Evolutionary conservation across 1,284 basidiomycete species (phyloP), one percentile per base, ranked within the genome.

Genomic region (Phellopilus nigrolimitatus): DNA sequence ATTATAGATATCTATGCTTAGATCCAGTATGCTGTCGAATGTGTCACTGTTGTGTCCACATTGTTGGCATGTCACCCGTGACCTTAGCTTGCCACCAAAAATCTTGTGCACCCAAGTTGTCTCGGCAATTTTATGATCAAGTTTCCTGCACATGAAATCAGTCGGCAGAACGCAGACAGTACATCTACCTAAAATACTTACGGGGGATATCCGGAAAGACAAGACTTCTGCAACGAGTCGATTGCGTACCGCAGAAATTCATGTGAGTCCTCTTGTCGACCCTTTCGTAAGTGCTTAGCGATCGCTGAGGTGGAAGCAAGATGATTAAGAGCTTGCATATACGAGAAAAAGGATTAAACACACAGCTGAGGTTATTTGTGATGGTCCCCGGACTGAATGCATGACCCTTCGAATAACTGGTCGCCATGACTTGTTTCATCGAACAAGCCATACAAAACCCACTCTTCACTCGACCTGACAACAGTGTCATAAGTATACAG

Each of bases 261-360:
- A 67, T 99, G 97, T 3, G 95, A 87, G 66, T 99, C 97, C 66
- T 99, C 97, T 68, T 99, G 97, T 57, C 93, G 74, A n/a, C 91
- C 92, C 65, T 74, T 79, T 45, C 86, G 82, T 76, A 99, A 84
- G 58, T 92, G 87, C 66, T 93, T 94, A 12, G 94, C 94, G 59
- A 99, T 95, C 9, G 76, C 92, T 95, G n/a, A n/a, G n/a, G n/a
- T n/a, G n/a, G n/a, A n/a, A 33, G 19, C 22, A 12, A 36, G 36
- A 25, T n/a, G 46, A 21, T n/a, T 41, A 42, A 47, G 49, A 31
- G 19, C 10, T 15, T 19, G 50, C 49, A 17, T 49, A 28, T 6
- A 33, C 12, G n/a, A 9, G 19, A 46, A 34, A 30, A 38, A 19
- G 17, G 33, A n/a, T n/a, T 13, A 33, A 5, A 76, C 84, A 55